Conservation (phyloP, 176 grass and related monocot genomes). For the Aechmea fasciata region DNA sequence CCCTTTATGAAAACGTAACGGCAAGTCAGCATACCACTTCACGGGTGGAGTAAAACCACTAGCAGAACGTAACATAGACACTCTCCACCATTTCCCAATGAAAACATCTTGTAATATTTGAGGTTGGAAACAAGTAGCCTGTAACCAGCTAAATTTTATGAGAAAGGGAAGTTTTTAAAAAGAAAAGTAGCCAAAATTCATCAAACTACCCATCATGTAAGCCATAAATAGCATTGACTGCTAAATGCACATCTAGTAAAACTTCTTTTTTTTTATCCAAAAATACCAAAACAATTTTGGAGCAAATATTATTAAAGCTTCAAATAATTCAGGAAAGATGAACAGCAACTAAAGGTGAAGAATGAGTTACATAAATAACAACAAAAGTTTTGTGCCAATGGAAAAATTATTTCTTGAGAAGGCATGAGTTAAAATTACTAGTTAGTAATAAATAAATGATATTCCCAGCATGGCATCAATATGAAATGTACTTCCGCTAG, state of each 20-base stretch:
- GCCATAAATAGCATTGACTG: no score
- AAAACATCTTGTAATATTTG: constrained; percentile 85
- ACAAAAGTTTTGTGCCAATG: no score
- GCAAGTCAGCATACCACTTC: constrained; percentile 72
- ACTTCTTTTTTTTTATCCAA: neutral
- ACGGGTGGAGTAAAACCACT: constrained; percentile 87
- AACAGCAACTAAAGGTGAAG: neutral
- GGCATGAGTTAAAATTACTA: no score
- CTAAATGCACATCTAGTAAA: no score
- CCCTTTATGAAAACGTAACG: constrained; percentile 70
- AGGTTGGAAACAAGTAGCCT: constrained; percentile 95
- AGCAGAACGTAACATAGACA: constrained; percentile 80
- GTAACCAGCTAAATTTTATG: constrained; percentile 10
- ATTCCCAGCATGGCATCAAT: no score
- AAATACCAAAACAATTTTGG: neutral
- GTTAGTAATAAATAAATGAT: no score
- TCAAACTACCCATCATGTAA: no score
- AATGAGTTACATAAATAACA: no score
- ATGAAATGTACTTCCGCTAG: no score
- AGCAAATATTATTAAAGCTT: neutral
- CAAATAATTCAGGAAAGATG: neutral
- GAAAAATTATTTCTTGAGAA: no score
- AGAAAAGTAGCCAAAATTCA: no score
- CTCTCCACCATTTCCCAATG: constrained; percentile 91
- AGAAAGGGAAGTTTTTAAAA: no score